Evolutionary conservation across 306 rosid genomes (phyloP), one percentile per base, ranked within the genome.

Genomic region (Dalbergia cultrata): DNA sequence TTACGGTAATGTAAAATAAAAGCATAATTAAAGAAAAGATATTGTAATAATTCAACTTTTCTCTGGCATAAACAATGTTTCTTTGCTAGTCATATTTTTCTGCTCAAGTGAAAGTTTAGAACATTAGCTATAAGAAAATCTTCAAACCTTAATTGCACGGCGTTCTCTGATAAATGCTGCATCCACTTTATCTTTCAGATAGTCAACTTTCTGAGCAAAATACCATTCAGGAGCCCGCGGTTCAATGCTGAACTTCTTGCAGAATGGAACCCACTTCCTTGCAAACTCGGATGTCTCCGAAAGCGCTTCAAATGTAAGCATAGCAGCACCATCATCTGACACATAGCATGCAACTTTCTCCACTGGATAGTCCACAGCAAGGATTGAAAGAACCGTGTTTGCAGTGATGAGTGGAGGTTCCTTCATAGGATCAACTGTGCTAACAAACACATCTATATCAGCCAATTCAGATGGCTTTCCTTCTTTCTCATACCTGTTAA

Each of bases 361-460:
- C 49, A 94, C 93, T 0, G 96, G 97, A 87, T 92, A 94, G 83
- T 94, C 98, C 7, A 94, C 98, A 8, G 98, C 94, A 9, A 94
- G 94, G 74, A 94, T 94, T 47, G 98, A 94, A 63, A 94, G 81
- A 71, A 94, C 98, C 0, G 98, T 94, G 84, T 94, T 94, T 62
- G 98, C 97, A 13, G 97, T 94, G 84, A 94, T 94, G 67, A 94
- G 97, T 18, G 98, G 98, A 81, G 98, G 97, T 83, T 94, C 98
- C 83, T 92, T 94, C 88, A 85, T 8, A 17, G 98, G 98, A 89
- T 94, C 98, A 11, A 94, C 98, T 0, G 98, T 94, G 87, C 98
- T 94, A n/a, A 94, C 98, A 86, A 92, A 94, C 60, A 92, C 66
- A 72, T 94, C 98, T 41, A 94, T 41, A 74, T 76, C 44, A 14